phyloP scores from a whole-genome alignment of 2,329 filamentous ascomycete species.

The Harringtonia lauricola region DNA sequence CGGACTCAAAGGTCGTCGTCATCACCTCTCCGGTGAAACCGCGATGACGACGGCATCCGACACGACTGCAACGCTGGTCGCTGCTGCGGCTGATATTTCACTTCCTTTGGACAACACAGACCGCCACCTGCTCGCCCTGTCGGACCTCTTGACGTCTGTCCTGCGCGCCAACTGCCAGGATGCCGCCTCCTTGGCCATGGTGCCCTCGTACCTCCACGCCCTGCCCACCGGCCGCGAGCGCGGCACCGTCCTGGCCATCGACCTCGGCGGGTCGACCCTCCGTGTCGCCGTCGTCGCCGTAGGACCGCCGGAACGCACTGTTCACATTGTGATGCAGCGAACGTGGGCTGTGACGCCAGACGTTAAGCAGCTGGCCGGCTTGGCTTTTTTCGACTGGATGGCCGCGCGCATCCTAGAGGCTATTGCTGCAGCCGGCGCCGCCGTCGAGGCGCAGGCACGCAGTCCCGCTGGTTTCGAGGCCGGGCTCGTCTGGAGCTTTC shows the following conservation, averaged over 20 bases:
- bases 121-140: background rate
- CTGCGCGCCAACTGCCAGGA: background rate
- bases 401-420: background rate
- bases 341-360: background rate
- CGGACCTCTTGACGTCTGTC: background rate
- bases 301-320: too few relatives aligned
- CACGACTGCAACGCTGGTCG: too few relatives aligned
- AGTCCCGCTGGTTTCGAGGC: background rate
- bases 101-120: too few relatives aligned
- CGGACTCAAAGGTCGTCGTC: too few relatives aligned
- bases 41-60: too few relatives aligned
- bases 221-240: background rate
- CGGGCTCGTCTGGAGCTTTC: background rate
- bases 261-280: slow-evolving; percentile 1
- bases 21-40: too few relatives aligned
- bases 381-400: background rate
- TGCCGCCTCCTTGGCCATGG: background rate
- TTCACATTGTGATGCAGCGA: too few relatives aligned
- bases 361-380: background rate
- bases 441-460: background rate
- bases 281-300: background rate
- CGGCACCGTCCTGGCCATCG: background rate
- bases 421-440: background rate
- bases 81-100: too few relatives aligned
- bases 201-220: background rate